A percentile compares a stretch with the other conserved stretches of the same genome.
These are phyloP conservation scores for Xerocomellus chrysenteron DNA, from an alignment of 768 basidiomycete species.

Conservation along the genomic window DNA sequence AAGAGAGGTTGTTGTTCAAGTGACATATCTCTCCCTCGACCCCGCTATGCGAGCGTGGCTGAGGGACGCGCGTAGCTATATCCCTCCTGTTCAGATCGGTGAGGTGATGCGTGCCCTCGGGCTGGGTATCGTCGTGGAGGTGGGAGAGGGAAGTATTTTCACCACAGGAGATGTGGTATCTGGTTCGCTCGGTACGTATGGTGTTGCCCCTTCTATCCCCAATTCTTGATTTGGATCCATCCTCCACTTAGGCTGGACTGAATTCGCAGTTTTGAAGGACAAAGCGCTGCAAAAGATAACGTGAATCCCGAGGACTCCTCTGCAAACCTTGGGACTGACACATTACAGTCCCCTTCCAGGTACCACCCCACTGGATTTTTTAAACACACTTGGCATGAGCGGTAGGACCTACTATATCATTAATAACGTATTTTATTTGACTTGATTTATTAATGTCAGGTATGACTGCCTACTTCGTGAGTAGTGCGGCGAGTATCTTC, in stretches of 20 bases:
- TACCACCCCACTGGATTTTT: slow-evolving; percentile 66
- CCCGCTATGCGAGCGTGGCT: slow-evolving; percentile 90
- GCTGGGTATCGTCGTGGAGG: slow-evolving; percentile 63
- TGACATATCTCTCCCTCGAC: slow-evolving; percentile 79
- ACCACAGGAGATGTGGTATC: slow-evolving; percentile 68
- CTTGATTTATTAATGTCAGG: slow-evolving; percentile 42
- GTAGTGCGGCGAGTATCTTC: slow-evolving; percentile 18
- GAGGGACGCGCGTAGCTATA: slow-evolving; percentile 66
- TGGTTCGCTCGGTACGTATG: slow-evolving; percentile 55
- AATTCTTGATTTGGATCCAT: background rate
- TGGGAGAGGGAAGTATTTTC: slow-evolving; percentile 53
- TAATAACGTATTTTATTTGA: background rate
- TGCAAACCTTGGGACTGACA: background rate
- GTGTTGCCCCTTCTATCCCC: background rate
- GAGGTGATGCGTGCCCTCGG: slow-evolving; percentile 75
- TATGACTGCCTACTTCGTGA: slow-evolving; percentile 86
- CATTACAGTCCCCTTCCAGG: slow-evolving; percentile 54
- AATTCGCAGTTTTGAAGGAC: slow-evolving; percentile 65
- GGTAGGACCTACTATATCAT: slow-evolving; percentile 43
- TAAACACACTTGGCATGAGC: slow-evolving; percentile 74
- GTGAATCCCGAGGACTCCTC: slow-evolving; percentile 40
- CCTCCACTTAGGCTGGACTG: slow-evolving; percentile 63
- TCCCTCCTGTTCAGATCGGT: slow-evolving; percentile 70
- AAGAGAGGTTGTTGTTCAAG: slow-evolving; percentile 67
- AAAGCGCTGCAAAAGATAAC: slow-evolving; percentile 48